These are phyloP conservation scores for Nephelium lappaceum DNA, from an alignment of 345 rosid species.

Conservation along the genomic window DNA sequence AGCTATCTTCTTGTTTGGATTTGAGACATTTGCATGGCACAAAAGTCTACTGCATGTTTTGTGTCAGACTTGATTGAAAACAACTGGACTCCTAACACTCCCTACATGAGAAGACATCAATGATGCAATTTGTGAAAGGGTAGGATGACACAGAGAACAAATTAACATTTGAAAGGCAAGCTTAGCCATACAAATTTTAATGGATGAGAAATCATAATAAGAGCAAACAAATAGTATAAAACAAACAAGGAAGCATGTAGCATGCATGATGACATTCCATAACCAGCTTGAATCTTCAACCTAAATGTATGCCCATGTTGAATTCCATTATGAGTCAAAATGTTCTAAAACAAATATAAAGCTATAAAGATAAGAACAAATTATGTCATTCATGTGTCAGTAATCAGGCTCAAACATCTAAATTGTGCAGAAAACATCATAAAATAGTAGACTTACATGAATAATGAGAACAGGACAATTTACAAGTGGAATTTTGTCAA, in stretches of 20 bases:
- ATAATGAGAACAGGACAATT: conserved; percentile 92
- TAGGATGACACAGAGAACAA: neutral
- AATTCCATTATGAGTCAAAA: neutral
- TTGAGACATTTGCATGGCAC: conserved; percentile 24
- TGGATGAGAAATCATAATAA: neutral
- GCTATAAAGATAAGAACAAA: conserved; percentile 9
- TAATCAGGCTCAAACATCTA: conserved; percentile 2
- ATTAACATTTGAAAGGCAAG: conserved; percentile 1
- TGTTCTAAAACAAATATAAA: neutral
- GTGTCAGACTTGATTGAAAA: conserved; percentile 20
- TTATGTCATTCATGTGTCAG: neutral
- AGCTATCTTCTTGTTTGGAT: conserved; percentile 32
- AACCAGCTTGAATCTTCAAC: neutral
- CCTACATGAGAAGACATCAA: conserved; percentile 12
- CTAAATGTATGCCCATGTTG: neutral
- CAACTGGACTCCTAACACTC: conserved; percentile 17
- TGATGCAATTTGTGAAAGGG: conserved; percentile 1
- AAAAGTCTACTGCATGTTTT: conserved; percentile 17
- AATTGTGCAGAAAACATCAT: conserved; percentile 1
- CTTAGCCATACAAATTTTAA: neutral
- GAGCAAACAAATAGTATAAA: neutral
- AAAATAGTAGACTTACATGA: conserved; percentile 67
- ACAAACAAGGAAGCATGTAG: neutral
- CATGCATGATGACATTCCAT: neutral
- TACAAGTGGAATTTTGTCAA: conserved; percentile 92